phyloP scores from a whole-genome alignment of 1,284 basidiomycete genomes.

The Ganoderma sinense region DNA sequence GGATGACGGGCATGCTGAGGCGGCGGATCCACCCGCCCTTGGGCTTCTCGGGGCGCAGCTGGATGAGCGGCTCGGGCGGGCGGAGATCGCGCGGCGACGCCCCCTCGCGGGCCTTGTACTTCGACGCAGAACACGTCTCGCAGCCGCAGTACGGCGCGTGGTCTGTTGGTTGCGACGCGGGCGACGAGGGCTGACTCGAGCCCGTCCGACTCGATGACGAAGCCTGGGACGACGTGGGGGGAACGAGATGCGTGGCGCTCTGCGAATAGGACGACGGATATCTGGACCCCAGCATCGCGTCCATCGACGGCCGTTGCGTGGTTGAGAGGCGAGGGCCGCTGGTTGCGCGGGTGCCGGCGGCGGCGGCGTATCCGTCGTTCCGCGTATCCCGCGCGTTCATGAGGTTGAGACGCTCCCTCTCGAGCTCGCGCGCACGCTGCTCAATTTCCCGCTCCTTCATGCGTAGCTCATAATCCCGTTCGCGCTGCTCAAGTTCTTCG shows the following conservation, averaged over 20 bases:
- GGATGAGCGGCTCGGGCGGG: constrained; percentile 50
- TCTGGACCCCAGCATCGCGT: constrained; percentile 20
- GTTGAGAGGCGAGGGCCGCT: constrained; percentile 17
- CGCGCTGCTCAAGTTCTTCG: constrained; percentile 57
- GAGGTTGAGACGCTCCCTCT: constrained; percentile 33
- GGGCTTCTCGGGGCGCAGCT: constrained; percentile 59
- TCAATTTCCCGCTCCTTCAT: constrained; percentile 68
- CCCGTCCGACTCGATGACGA: constrained; percentile 27
- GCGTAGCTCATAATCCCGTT: constrained; percentile 61
- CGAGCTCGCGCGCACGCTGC: constrained; percentile 53
- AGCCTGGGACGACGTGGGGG: constrained; percentile 39
- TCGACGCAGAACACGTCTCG: constrained; percentile 59
- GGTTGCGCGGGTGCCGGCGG: constrained; percentile 32
- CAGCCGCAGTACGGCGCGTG: constrained; percentile 72
- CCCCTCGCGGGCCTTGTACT: constrained; percentile 48
- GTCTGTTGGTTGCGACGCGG: constrained; percentile 39
- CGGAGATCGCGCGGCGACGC: constrained; percentile 48
- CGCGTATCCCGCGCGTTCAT: constrained; percentile 30
- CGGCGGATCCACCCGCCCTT: constrained; percentile 75
- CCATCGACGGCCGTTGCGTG: constrained; percentile 29
- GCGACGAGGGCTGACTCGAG: constrained; percentile 37
- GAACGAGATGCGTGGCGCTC: constrained; percentile 54
- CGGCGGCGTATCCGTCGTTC: constrained; percentile 38
- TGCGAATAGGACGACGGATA: constrained; percentile 45
- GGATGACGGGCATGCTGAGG: constrained; percentile 76